Base-by-base conservation (phyloP, 176 grass and related monocot genomes). In the Luzula sylvatica region DNA sequence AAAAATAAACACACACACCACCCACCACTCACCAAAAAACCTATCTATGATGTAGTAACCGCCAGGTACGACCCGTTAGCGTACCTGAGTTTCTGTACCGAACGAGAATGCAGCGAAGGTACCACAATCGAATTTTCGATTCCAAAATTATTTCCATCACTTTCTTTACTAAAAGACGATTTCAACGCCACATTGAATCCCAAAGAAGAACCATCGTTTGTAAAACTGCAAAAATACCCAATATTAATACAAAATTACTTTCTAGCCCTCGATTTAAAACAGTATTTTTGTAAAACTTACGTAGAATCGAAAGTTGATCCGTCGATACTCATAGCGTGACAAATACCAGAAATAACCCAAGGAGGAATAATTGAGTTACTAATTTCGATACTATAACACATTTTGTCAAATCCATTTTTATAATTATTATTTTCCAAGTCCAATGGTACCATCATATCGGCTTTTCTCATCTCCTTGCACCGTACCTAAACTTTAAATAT, bases 401-500 rank as follows among this genome's bases (percentile, higher is more conserved):
- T 56, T 27, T 69, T 75, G 27, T 61, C 70, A 9, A 38, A 6
- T 15, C 82, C 53, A 42, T 71, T 77, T 35, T 46, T 46, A n/a
- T n/a, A n/a, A 12, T 66, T 44, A 5, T 35, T 35, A 35, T 35
- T 35, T 9, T 35, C 30, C 9, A 66, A 29, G 42, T 50, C 4
- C n/a, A n/a, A n/a, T n/a, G n/a, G n/a, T 35, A 52, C 12, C 3
- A 76, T 58, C 17, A 58, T 68, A 61, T 83, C 75, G 16, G 81
- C 92, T 73, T 73, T 86, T 66, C 78, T 89, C 68, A 86, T 82
- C 75, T 98, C 92, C 71, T 74, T 82, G 50, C 85, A 98, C 76
- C 58, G 78, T 32, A 98, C 81, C 85, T 98, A 68, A 52, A 61
- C 16, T 27, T 26, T 40, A 7, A 12, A 11, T n/a, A 62, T 63